Conservation (phyloP, 2,329 filamentous ascomycete genomes). For the Penicillium concentricum region DNA sequence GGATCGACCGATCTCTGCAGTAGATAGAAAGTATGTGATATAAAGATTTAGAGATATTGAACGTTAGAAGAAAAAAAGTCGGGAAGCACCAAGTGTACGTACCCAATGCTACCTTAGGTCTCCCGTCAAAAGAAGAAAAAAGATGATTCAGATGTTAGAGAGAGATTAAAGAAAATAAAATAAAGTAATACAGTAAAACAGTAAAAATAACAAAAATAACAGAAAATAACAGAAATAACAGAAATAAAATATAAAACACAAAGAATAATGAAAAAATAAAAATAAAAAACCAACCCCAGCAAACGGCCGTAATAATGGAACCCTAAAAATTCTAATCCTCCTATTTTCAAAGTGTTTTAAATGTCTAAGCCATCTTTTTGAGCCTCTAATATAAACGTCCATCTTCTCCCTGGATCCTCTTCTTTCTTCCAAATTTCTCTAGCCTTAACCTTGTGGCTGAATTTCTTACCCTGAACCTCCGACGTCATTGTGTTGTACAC, state of each 20-base stretch:
- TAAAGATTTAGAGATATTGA: too few species aligned
- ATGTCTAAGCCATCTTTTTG: slow-evolving; percentile 22
- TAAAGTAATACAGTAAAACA: neutral
- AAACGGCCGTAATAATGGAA: slow-evolving; percentile 25
- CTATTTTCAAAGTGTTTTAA: slow-evolving; percentile 15
- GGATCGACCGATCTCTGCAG: slow-evolving; percentile 20
- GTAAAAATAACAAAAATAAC: neutral
- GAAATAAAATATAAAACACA: slow-evolving; percentile 1
- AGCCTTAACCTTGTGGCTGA: slow-evolving; percentile 1
- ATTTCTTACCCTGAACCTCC: slow-evolving; percentile 4
- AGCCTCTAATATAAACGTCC: slow-evolving; percentile 27
- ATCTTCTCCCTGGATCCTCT: slow-evolving; percentile 15
- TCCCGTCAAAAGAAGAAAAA: neutral
- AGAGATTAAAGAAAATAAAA: slow-evolving; percentile 3
- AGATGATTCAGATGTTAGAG: slow-evolving; percentile 5
- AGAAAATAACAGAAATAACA: neutral
- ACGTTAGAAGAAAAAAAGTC: neutral
- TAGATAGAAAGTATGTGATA: neutral
- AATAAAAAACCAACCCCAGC: slow-evolving; percentile 15
- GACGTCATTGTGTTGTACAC: slow-evolving; percentile 14
- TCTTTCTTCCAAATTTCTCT: slow-evolving; percentile 4
- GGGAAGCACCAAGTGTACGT: neutral
- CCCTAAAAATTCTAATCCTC: slow-evolving; percentile 23
- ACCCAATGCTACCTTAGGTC: neutral
- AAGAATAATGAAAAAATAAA: slow-evolving; percentile 8